Conservation (phyloP, 805 yeast genomes). For the Metschnikowia dekortorum region DNA sequence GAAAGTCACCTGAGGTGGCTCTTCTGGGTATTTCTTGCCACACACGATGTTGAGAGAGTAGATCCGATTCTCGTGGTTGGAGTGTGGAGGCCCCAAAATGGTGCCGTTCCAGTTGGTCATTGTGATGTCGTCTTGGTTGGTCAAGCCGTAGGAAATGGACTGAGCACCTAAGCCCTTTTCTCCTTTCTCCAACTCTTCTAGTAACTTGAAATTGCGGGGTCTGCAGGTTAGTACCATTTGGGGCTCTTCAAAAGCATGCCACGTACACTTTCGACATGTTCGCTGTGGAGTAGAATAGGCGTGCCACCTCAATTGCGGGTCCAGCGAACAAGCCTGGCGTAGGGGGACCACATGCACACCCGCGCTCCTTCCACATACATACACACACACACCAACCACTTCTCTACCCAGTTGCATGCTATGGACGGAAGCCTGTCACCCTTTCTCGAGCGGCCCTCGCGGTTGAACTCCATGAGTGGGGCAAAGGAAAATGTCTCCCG, state of each 20-base stretch:
- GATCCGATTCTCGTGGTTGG: slow-evolving; percentile 86
- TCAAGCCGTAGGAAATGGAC: slow-evolving; percentile 91
- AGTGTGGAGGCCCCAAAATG: slow-evolving; percentile 93
- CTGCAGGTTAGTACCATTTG: slow-evolving; percentile 29
- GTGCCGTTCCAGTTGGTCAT: slow-evolving; percentile 99
- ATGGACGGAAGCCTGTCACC: slow-evolving; percentile 17
- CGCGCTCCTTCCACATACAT: neutral
- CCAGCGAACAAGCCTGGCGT: slow-evolving; percentile 1
- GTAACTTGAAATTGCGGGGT: slow-evolving; percentile 90
- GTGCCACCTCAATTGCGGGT: neutral
- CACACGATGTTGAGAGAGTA: slow-evolving; percentile 79
- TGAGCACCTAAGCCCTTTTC: slow-evolving; percentile 97
- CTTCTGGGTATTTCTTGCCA: slow-evolving; percentile 80
- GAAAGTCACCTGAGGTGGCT: slow-evolving; percentile 81
- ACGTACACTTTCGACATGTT: slow-evolving; percentile 48
- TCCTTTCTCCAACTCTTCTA: slow-evolving; percentile 96
- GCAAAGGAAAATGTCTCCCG: slow-evolving; percentile 12
- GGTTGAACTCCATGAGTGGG: slow-evolving; percentile 2
- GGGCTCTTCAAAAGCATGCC: neutral
- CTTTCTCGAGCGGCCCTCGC: slow-evolving; percentile 16
- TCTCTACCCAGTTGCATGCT: neutral
- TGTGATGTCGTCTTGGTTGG: slow-evolving; percentile 83
- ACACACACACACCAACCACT: neutral
- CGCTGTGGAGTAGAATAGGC: neutral
- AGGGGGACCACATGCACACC: slow-evolving; percentile 3